A percentile compares a stretch with the other conserved stretches of the same genome.
Evolutionary conservation across 2,329 filamentous ascomycete genomes (phyloP).

Genomic region (Leptographium wingfieldii): DNA sequence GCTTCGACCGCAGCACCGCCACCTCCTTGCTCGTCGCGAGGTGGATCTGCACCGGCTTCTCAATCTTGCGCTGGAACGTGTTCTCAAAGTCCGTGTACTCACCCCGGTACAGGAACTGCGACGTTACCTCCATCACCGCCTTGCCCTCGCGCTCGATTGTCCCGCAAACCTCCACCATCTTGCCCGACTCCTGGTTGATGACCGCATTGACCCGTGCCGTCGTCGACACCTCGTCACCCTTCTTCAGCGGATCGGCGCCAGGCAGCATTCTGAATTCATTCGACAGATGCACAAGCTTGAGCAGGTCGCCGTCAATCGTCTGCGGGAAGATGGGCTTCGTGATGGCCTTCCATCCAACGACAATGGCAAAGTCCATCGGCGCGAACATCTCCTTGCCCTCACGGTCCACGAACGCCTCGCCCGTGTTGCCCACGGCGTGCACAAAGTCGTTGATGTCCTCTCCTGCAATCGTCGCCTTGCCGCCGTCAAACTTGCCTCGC

Average conservation of each 20-base stretch:
- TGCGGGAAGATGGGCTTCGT: slow-evolving; percentile 98
- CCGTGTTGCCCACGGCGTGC: slow-evolving; percentile 96
- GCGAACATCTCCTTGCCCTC: slow-evolving; percentile 89
- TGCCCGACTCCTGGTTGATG: slow-evolving; percentile 94
- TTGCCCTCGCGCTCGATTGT: slow-evolving; percentile 77
- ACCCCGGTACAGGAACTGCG: slow-evolving; percentile 94
- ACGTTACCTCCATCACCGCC: slow-evolving; percentile 95
- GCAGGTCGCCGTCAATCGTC: slow-evolving; percentile 86
- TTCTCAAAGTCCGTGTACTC: slow-evolving; percentile 90
- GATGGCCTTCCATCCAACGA: slow-evolving; percentile 98
- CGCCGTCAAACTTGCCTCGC: slow-evolving; percentile 81
- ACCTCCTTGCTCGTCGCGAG: slow-evolving; percentile 82
- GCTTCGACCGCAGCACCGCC: slow-evolving; percentile 86
- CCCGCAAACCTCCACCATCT: slow-evolving; percentile 99
- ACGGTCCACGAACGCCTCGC: slow-evolving; percentile 91
- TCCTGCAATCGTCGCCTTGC: slow-evolving; percentile 71
- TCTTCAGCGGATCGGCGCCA: slow-evolving; percentile 87
- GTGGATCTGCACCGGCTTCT: slow-evolving; percentile 89
- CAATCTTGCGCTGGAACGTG: slow-evolving; percentile 95
- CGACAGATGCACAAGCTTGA: slow-evolving; percentile 92
- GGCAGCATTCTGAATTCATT: slow-evolving; percentile 98
- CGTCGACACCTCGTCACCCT: slow-evolving; percentile 83
- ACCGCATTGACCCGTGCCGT: slow-evolving; percentile 95
- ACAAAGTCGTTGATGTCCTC: slow-evolving; percentile 97
- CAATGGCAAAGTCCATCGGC: slow-evolving; percentile 97